These are phyloP conservation scores for Globisporangium paddicum DNA, from an alignment of 352 stramenopile genomes.

Conservation along the genomic window DNA sequence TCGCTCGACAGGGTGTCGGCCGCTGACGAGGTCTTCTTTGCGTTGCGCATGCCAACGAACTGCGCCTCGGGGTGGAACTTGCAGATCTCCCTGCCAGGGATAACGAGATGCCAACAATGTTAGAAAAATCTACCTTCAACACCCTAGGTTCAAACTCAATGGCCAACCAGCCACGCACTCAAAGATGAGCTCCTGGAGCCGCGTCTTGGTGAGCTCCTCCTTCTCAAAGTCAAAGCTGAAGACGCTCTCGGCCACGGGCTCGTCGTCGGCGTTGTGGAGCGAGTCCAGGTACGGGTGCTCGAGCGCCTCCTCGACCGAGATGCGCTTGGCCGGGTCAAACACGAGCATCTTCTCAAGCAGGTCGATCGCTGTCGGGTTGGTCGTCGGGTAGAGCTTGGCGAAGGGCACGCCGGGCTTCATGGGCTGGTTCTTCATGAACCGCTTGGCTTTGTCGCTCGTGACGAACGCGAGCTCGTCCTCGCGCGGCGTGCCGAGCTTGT, in stretches of 20 bases:
- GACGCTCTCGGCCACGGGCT: slow-evolving; percentile 67
- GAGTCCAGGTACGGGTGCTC: slow-evolving; percentile 89
- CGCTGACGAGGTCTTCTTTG: background rate
- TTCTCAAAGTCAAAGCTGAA: slow-evolving; percentile 91
- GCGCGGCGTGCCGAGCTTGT: slow-evolving; percentile 85
- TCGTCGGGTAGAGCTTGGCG: slow-evolving; percentile 65
- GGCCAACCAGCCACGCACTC: slow-evolving; percentile 59
- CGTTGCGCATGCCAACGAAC: slow-evolving; percentile 7
- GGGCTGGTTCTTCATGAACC: slow-evolving; percentile 85
- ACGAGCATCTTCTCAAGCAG: slow-evolving; percentile 86
- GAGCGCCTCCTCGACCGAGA: slow-evolving; percentile 91
- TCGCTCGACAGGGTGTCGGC: slow-evolving; percentile 14
- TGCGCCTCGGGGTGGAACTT: slow-evolving; percentile 66
- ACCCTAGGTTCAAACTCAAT: no score
- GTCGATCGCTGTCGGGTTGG: slow-evolving; percentile 67
- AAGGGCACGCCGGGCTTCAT: slow-evolving; percentile 69
- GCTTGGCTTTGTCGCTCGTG: slow-evolving; percentile 84
- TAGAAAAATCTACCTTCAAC: no score
- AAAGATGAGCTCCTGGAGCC: slow-evolving; percentile 85
- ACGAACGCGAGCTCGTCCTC: slow-evolving; percentile 91
- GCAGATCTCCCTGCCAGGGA: slow-evolving; percentile 27
- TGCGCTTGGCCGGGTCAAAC: slow-evolving; percentile 85
- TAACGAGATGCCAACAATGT: background rate
- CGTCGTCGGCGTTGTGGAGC: slow-evolving; percentile 91
- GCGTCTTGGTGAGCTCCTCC: slow-evolving; percentile 73